Percentiles rank a stretch among this genome's conserved stretches.
Conservation (phyloP, 2,329 filamentous ascomycete species). For the Cryphonectria carpinicola region DNA sequence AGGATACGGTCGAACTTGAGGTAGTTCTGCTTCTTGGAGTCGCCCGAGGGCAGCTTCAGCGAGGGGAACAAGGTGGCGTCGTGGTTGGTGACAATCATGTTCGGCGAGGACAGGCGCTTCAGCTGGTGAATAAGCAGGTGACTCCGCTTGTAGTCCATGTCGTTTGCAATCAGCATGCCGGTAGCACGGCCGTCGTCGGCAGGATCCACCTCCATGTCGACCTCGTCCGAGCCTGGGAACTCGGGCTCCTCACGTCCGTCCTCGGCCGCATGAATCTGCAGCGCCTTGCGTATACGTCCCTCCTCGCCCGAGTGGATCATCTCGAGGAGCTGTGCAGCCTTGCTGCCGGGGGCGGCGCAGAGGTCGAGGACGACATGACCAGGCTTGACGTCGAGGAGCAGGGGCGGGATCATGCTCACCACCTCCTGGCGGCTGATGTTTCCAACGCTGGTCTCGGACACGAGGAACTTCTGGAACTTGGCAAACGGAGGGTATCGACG, state of each 20-base stretch:
- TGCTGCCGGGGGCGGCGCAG: slow-evolving; percentile 96
- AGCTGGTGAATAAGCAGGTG: slow-evolving; percentile 98
- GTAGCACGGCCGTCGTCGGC: slow-evolving; percentile 85
- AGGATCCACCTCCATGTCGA: slow-evolving; percentile 60
- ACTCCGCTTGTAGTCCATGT: slow-evolving; percentile 93
- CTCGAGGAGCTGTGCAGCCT: slow-evolving; percentile 93
- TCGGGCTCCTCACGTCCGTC: slow-evolving; percentile 57
- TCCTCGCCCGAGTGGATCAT: slow-evolving; percentile 94
- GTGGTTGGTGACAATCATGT: slow-evolving; percentile 96
- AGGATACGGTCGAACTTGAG: slow-evolving; percentile 97
- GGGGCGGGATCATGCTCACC: slow-evolving; percentile 97
- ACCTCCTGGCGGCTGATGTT: slow-evolving; percentile 98
- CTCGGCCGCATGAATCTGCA: slow-evolving; percentile 65
- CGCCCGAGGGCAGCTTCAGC: slow-evolving; percentile 72
- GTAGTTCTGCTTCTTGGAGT: slow-evolving; percentile 64
- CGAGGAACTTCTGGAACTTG: slow-evolving; percentile 95
- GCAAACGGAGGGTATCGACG: slow-evolving; percentile 93
- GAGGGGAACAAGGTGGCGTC: slow-evolving; percentile 95
- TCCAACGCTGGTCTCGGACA: slow-evolving; percentile 94
- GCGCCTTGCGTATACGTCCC: slow-evolving; percentile 74
- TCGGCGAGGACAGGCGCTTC: slow-evolving; percentile 94
- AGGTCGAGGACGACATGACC: slow-evolving; percentile 94
- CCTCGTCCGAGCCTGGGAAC: slow-evolving; percentile 52
- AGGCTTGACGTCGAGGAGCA: slow-evolving; percentile 87
- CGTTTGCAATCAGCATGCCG: slow-evolving; percentile 91